These are phyloP conservation scores for Paracoccidioides lutzii DNA, from an alignment of 2,329 filamentous ascomycete genomes.

Conservation along the genomic window DNA sequence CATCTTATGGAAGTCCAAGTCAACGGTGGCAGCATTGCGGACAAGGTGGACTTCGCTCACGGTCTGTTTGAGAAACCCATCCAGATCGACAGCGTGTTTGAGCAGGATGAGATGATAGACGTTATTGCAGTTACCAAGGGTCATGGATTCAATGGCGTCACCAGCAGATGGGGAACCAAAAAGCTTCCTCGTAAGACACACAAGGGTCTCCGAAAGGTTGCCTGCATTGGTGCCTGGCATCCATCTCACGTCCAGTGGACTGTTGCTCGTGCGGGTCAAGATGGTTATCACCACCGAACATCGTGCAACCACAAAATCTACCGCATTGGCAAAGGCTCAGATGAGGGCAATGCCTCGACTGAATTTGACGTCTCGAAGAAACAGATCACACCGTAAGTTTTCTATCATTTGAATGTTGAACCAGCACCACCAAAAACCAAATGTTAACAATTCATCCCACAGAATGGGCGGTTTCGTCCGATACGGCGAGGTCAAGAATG, in stretches of 20 bases:
- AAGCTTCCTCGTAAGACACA: constrained; percentile 99
- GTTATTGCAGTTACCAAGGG: constrained; percentile 99
- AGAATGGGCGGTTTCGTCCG: constrained; percentile 98
- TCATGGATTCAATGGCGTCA: constrained; percentile 97
- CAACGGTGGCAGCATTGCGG: constrained; percentile 89
- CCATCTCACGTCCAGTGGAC: constrained; percentile 99
- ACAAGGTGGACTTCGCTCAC: constrained; percentile 94
- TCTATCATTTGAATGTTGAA: not conserved
- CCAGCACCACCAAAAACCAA: not conserved
- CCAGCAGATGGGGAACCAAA: constrained; percentile 97
- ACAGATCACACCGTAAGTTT: constrained; percentile 94
- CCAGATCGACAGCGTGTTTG: constrained; percentile 84
- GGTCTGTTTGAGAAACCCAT: constrained; percentile 99
- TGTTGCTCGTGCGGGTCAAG: constrained; percentile 98
- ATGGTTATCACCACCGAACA: constrained; percentile 99
- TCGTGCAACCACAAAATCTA: constrained; percentile 99
- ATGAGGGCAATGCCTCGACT: constrained; percentile 86
- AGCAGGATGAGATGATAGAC: constrained; percentile 99
- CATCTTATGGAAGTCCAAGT: constrained; percentile 99
- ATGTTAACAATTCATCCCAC: constrained; percentile 23
- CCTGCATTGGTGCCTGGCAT: constrained; percentile 99
- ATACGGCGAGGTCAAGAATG: constrained; percentile 99
- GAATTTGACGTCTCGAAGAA: constrained; percentile 98
- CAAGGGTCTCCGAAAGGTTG: constrained; percentile 99
- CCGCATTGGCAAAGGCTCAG: constrained; percentile 86